These are phyloP conservation scores for Xylaria sp. DNA, from an alignment of 2,329 filamentous ascomycete species.

Conservation along the genomic window DNA sequence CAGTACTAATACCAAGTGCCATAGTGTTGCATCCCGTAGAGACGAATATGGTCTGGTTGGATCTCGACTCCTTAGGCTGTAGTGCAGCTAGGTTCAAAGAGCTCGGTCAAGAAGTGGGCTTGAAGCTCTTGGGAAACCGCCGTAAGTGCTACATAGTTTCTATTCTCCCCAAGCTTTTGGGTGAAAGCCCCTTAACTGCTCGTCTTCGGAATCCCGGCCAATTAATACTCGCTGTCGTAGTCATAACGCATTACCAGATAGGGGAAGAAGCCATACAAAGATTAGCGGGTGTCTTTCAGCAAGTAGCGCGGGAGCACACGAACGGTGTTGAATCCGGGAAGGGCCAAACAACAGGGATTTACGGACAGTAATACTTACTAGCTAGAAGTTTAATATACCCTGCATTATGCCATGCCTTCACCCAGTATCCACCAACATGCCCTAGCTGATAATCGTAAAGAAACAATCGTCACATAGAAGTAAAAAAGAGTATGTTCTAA, in stretches of 20 bases:
- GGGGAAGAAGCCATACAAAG: constrained; percentile 66
- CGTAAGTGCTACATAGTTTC: constrained; percentile 27
- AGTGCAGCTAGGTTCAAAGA: constrained; percentile 42
- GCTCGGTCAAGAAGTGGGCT: constrained; percentile 44
- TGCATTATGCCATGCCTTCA: too few species aligned
- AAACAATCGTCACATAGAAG: constrained; percentile 14
- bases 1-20: background rate
- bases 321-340: constrained; percentile 49
- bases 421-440: background rate
- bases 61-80: constrained; percentile 52
- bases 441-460: constrained; percentile 7
- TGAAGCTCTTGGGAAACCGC: constrained; percentile 44
- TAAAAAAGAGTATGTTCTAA: background rate
- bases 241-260: constrained; percentile 60
- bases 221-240: constrained; percentile 18
- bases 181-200: background rate
- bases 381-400: background rate
- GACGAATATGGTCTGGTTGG: constrained; percentile 82
- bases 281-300: constrained; percentile 59
- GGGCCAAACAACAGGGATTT: constrained; percentile 35
- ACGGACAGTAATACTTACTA: constrained; percentile 28
- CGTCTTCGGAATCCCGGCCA: background rate
- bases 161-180: too few species aligned
- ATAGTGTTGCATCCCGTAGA: constrained; percentile 66
- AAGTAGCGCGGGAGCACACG: constrained; percentile 45